A percentile compares a stretch with the other conserved stretches of the same genome.
Conservation (phyloP, 1,284 basidiomycete genomes). For the Boletus smithii region DNA sequence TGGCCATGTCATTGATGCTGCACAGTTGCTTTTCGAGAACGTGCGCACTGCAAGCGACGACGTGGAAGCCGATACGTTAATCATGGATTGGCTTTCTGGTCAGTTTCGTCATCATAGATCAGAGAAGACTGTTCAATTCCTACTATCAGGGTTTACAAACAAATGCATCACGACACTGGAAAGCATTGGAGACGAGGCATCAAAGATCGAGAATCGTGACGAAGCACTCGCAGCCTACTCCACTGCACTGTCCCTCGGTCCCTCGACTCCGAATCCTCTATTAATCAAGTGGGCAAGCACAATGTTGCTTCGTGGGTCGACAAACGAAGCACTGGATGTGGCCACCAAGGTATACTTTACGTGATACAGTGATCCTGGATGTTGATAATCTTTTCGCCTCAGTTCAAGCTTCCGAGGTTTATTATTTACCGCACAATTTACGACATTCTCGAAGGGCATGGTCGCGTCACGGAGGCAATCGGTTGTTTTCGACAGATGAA, state of each 20-base stretch:
- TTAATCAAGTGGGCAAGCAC: neutral
- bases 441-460: neutral
- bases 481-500: neutral
- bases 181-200: neutral
- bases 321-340: neutral
- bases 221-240: neutral
- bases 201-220: neutral
- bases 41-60: neutral
- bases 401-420: neutral
- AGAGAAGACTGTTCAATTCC: neutral
- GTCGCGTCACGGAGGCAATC: neutral
- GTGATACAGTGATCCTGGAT: neutral
- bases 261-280: neutral
- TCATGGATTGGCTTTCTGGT: neutral
- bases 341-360: neutral
- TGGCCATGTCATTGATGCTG: conserved; percentile 1
- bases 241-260: neutral
- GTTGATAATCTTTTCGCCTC: neutral
- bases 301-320: neutral
- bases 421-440: neutral
- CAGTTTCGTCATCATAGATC: neutral
- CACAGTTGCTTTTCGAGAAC: neutral
- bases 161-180: neutral
- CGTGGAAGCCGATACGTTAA: neutral
- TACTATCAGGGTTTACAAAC: neutral